phyloP scores from a whole-genome alignment of 805 yeast species.

The Yamadazyma laniorum region DNA sequence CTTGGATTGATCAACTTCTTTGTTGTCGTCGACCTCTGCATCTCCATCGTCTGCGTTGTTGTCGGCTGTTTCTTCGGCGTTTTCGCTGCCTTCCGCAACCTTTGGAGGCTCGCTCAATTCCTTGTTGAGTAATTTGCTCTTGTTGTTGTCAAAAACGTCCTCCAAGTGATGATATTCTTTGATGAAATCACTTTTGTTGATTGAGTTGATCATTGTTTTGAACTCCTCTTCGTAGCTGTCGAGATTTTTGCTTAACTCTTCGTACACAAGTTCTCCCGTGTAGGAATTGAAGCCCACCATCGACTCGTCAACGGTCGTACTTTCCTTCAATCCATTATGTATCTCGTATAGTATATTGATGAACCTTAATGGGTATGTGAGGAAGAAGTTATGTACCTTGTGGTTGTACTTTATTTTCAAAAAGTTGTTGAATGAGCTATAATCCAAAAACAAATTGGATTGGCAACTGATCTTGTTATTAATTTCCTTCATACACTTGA shows the following conservation, averaged over 20 bases:
- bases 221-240: slow-evolving; percentile 18
- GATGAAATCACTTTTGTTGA: slow-evolving; percentile 25
- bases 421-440: slow-evolving; percentile 15
- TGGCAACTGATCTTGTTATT: slow-evolving; percentile 14
- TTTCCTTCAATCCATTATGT: slow-evolving; percentile 6
- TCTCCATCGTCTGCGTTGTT: slow-evolving; percentile 5
- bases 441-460: slow-evolving; percentile 18
- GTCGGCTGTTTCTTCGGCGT: slow-evolving; percentile 5
- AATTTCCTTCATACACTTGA: slow-evolving; percentile 19
- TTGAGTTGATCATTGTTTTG: slow-evolving; percentile 17
- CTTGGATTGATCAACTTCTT: slow-evolving; percentile 10
- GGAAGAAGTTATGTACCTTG: slow-evolving; percentile 13
- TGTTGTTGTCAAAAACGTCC: slow-evolving; percentile 10
- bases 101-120: slow-evolving; percentile 9
- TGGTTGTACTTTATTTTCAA: slow-evolving; percentile 17
- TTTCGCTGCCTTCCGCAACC: slow-evolving; percentile 5
- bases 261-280: slow-evolving; percentile 21
- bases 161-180: slow-evolving; percentile 30
- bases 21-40: slow-evolving; percentile 11
- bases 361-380: slow-evolving; percentile 16
- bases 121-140: slow-evolving; percentile 8
- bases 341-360: slow-evolving; percentile 16
- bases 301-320: slow-evolving; percentile 1
- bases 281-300: slow-evolving; percentile 9
- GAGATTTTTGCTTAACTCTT: slow-evolving; percentile 18